Evolutionary conservation across 2,329 filamentous ascomycete species (phyloP).

Genomic region (Lanzia echinophila): DNA sequence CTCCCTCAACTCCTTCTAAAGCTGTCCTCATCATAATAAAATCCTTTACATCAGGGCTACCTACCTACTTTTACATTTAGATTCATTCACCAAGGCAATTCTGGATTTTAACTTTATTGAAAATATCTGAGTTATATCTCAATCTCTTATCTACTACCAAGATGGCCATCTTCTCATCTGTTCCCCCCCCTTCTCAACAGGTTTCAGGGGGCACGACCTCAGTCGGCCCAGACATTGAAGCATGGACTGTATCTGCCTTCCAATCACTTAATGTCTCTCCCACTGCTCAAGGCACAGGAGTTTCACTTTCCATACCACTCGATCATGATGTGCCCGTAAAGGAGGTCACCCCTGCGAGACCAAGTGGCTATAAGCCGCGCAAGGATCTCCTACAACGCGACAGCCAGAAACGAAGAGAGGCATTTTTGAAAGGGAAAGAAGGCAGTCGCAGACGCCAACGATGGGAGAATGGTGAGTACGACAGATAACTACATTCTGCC

Average conservation of each 20-base stretch:
- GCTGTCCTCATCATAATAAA: not conserved
- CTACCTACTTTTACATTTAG: not conserved
- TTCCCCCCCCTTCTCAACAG: conserved; percentile 42
- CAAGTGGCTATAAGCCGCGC: conserved; percentile 26
- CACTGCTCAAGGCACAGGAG: conserved; percentile 51
- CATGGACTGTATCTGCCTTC: conserved; percentile 57
- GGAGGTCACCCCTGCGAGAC: conserved; percentile 22
- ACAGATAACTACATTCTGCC: not conserved
- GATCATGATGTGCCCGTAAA: conserved; percentile 43
- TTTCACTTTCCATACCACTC: conserved; percentile 67
- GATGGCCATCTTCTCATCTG: conserved; percentile 49
- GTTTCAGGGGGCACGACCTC: conserved; percentile 20
- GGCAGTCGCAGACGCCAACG: conserved; percentile 77
- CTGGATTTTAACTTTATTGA: not conserved
- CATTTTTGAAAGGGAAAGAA: conserved; percentile 78
- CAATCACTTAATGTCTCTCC: conserved; percentile 49
- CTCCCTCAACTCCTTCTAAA: not conserved
- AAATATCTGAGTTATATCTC: not conserved
- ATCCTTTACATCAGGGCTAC: not conserved
- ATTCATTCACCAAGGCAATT: not conserved
- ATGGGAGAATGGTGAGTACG: conserved; percentile 81
- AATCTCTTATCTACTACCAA: conserved; percentile 11
- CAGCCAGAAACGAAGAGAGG: conserved; percentile 43
- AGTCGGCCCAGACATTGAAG: conserved; percentile 51
- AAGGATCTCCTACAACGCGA: conserved; percentile 44